Evolutionary conservation across 768 basidiomycete species (phyloP).

Genomic region (Tricholoma terreum): DNA sequence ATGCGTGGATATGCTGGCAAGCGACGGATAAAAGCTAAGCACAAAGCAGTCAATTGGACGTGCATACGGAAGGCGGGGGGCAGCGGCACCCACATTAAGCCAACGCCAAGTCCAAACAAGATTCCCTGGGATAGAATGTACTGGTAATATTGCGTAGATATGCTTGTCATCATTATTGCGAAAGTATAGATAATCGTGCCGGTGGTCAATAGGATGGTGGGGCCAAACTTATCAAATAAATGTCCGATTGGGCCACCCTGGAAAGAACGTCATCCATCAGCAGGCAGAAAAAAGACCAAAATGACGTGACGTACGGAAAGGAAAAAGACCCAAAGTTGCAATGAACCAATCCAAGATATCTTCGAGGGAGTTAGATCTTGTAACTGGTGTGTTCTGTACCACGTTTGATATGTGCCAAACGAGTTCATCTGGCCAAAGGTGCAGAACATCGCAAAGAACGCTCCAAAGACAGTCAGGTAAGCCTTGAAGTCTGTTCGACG

Average conservation of each 20-base stretch:
- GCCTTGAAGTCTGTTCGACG: constrained; percentile 31
- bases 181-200: constrained; percentile 49
- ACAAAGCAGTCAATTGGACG: constrained; percentile 8
- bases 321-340: constrained; percentile 70
- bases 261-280: not conserved
- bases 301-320: constrained; percentile 48
- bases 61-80: constrained; percentile 3
- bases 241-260: constrained; percentile 64
- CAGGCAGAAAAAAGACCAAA: not conserved
- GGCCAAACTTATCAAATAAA: constrained; percentile 59
- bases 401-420: constrained; percentile 70
- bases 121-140: constrained; percentile 63
- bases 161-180: constrained; percentile 59
- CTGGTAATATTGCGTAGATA: constrained; percentile 56
- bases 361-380: constrained; percentile 44
- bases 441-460: constrained; percentile 63
- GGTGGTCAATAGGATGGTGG: constrained; percentile 46
- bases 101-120: constrained; percentile 63
- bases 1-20: constrained; percentile 64
- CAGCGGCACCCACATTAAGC: constrained; percentile 51
- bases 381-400: constrained; percentile 63
- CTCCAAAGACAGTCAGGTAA: constrained; percentile 56
- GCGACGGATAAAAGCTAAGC: constrained; percentile 65
- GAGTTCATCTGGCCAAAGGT: constrained; percentile 72
- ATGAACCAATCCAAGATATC: constrained; percentile 69